Evolutionary conservation across 1,284 basidiomycete genomes (phyloP).

Genomic region (Singerocomus rubriflavus): DNA sequence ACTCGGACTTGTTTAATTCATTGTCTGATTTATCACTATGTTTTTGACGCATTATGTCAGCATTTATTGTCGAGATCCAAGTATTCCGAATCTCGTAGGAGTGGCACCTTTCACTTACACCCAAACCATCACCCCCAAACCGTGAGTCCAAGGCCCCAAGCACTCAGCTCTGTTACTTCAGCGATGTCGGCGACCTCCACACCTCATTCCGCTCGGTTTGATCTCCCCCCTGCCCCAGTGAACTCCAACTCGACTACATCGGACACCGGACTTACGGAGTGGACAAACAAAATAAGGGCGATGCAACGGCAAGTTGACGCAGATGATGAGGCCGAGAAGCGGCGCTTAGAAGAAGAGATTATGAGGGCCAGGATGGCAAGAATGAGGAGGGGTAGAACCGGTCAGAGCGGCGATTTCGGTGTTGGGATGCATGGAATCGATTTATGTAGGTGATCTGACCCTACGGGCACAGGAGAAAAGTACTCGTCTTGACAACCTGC

Average conservation of each 20-base stretch:
- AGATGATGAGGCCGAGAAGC: slow-evolving; percentile 72
- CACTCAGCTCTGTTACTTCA: background rate
- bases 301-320: slow-evolving; percentile 75
- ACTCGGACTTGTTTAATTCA: background rate
- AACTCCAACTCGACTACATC: slow-evolving; percentile 32
- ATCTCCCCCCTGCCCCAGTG: slow-evolving; percentile 35
- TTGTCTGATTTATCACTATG: background rate
- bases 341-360: slow-evolving; percentile 73
- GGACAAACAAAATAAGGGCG: slow-evolving; percentile 74
- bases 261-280: slow-evolving; percentile 69
- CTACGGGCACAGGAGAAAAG: background rate
- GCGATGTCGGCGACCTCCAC: slow-evolving; percentile 28
- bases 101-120: background rate
- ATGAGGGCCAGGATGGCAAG: slow-evolving; percentile 65
- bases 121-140: background rate
- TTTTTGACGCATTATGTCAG: slow-evolving; percentile 25
- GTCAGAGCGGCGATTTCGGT: slow-evolving; percentile 42
- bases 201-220: slow-evolving; percentile 36
- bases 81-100: background rate
- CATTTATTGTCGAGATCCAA: background rate
- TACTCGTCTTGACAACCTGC: slow-evolving; percentile 6
- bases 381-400: slow-evolving; percentile 51
- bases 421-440: slow-evolving; percentile 37
- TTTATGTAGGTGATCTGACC: slow-evolving; percentile 30
- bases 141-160: background rate